Evolutionary conservation across 2,329 filamentous ascomycete species (phyloP).

Genomic region (Drechslerella dactyloides): DNA sequence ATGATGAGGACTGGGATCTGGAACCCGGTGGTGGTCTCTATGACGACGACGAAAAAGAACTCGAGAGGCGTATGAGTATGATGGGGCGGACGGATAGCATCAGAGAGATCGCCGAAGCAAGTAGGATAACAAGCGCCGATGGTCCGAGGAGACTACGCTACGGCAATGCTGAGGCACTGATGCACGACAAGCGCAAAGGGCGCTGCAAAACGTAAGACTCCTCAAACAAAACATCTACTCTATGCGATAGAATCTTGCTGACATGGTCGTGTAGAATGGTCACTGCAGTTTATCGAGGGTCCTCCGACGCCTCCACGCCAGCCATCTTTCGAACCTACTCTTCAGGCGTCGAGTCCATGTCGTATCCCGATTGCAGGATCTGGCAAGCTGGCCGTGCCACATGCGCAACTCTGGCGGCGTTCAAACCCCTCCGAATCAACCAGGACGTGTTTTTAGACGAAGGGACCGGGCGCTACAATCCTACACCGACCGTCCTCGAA

Average conservation of each 20-base stretch:
- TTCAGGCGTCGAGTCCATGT: slow-evolving; percentile 87
- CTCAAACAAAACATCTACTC: not conserved
- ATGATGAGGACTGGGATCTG: slow-evolving; percentile 49
- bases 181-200: slow-evolving; percentile 49
- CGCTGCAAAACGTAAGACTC: slow-evolving; percentile 51
- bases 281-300: slow-evolving; percentile 87
- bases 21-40: slow-evolving; percentile 46
- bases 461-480: slow-evolving; percentile 88
- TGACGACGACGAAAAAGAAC: slow-evolving; percentile 44
- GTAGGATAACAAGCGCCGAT: slow-evolving; percentile 20
- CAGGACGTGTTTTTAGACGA: slow-evolving; percentile 94
- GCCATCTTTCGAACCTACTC: slow-evolving; percentile 90
- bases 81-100: slow-evolving; percentile 49
- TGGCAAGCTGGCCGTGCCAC: slow-evolving; percentile 97
- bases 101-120: slow-evolving; percentile 45
- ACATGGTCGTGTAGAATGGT: slow-evolving; percentile 60
- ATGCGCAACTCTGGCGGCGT: slow-evolving; percentile 84
- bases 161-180: slow-evolving; percentile 36
- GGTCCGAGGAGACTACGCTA: slow-evolving; percentile 14
- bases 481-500: slow-evolving; percentile 71
- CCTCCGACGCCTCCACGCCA: slow-evolving; percentile 69
- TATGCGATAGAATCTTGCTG: not conserved
- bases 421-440: slow-evolving; percentile 92
- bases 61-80: slow-evolving; percentile 42
- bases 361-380: slow-evolving; percentile 91